Evolutionary conservation across 176 grass and related monocot genomes (phyloP), one percentile per base, ranked within the genome.

Genomic region (Triticum dicoccoides): DNA sequence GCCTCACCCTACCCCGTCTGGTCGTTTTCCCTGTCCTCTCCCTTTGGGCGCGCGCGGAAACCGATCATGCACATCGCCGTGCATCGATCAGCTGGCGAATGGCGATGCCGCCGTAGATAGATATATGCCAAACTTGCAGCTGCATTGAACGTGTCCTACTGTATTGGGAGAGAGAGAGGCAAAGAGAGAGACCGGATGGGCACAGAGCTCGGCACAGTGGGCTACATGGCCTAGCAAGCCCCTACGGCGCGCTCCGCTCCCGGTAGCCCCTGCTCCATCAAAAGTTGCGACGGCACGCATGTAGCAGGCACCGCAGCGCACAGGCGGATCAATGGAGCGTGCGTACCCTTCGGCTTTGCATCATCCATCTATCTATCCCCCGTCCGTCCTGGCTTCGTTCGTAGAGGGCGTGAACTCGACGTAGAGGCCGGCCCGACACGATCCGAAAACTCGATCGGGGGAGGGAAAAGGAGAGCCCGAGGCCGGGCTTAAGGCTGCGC

Each of bases 251-350:
- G 49, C 49, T 51, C 49, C 41, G 9, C 9, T 10, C 9, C 14
- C 45, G 45, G 45, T 49, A 49, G 45, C 45, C 45, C 44, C 44
- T 47, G 47, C 47, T 14, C 37, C 88, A 90, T 90, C 79, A 90
- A 90, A 90, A 86, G 84, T 33, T 79, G 84, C 41, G 84, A 83
- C 54, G 72, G 69, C 73, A 90, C 51, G 88, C 88, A 77, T 41
- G 29, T 30, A 89, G 76, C 88, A 77, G 30, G 70, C 88, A 89
- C 66, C 21, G 52, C 71, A 38, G 11, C 5, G 62, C 30, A 18
- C 5, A 29, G 38, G 69, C 20, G 49, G 83, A 70, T 70, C 49
- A 27, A 32, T 66, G 27, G 5, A 52, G 1, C 49, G 49, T 52
- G 15, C 44, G 15, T 54, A 54, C 15, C 51, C 51, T 54, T 54